Base-by-base conservation (phyloP, 1,284 basidiomycete genomes). In the Earliella scabrosa region DNA sequence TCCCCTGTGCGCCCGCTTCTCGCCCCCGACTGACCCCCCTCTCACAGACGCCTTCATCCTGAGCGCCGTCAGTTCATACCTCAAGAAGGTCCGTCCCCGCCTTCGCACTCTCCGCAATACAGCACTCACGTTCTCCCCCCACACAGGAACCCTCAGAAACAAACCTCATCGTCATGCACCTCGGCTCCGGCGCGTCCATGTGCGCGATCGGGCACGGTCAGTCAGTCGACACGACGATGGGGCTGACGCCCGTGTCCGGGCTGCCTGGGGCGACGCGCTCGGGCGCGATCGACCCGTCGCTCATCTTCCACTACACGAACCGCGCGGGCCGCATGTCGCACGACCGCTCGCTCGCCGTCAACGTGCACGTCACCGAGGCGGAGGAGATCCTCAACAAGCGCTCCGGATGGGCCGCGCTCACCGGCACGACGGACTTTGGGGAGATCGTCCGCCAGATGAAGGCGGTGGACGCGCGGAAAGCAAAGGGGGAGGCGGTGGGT, bases 221-320 rank as follows among this genome's bases (percentile, higher is more conserved):
- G 59, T 90, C 88, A 20, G 77, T 88, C 58, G 92, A 96, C 71
- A 95, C 92, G 1, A 85, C 84, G 31, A 93, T 93, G 90, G 90
- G 90, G 2, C 79, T 93, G 36, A 92, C 91, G 3, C 90, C 90
- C 9, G 72, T 91, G 21, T 83, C 83, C 52, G 91, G 93, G 3
- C 77, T 96, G 0, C 91, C 93, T 2, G 93, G 94, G n/a, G 92
- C 91, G 2, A 95, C 93, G 1, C 86, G 94, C 48, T 82, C 86
- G 8, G 93, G 94, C 10, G 80, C 82, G 1, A 78, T 95, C 66
- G 93, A 97, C 71, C 90, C 93, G 2, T 88, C 87, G 29, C 81
- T 94, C 44, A 88, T 95, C 65, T 94, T 95, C 74, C 93, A 95
- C 71, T 90, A 91, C 70, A 88, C 88, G 27, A 83, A 82, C 60